A percentile compares a stretch with the other conserved stretches of the same genome.
Evolutionary conservation across 768 basidiomycete species (phyloP).

Genomic region (Nevesoporus exiguus): DNA sequence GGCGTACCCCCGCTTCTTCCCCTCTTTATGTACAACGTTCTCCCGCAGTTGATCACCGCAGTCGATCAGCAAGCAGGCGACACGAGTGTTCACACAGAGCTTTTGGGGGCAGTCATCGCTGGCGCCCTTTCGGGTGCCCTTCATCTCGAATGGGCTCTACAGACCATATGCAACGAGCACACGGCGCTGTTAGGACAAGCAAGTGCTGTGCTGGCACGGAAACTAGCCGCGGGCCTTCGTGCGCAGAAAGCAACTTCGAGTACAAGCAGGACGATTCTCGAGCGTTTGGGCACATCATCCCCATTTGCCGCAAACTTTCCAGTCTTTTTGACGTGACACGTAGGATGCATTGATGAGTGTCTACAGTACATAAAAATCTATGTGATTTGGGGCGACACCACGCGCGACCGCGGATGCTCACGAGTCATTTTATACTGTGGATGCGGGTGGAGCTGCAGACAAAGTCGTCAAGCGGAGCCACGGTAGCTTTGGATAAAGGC

Average conservation of each 20-base stretch:
- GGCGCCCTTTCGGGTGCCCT: constrained; percentile 64
- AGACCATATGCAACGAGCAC: constrained; percentile 49
- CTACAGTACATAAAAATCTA: constrained; percentile 4
- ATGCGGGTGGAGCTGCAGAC: constrained; percentile 46
- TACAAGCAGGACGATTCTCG: constrained; percentile 52
- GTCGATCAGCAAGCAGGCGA: constrained; percentile 56
- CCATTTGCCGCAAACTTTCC: constrained; percentile 75
- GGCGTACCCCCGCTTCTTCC: constrained; percentile 63
- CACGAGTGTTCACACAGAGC: constrained; percentile 54
- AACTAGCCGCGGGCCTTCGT: constrained; percentile 61
- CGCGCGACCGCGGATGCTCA: not conserved
- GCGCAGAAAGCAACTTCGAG: constrained; percentile 44
- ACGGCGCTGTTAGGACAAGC: constrained; percentile 55
- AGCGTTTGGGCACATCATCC: constrained; percentile 58
- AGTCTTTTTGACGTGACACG: constrained; percentile 41
- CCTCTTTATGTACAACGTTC: constrained; percentile 64
- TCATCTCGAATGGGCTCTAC: constrained; percentile 68
- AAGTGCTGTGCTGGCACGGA: constrained; percentile 60
- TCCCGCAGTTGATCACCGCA: constrained; percentile 53
- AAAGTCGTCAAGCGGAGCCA: constrained; percentile 5
- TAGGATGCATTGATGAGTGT: not conserved
- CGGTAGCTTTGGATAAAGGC: constrained; percentile 28
- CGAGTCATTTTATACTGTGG: constrained; percentile 39
- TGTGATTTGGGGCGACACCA: constrained; percentile 27
- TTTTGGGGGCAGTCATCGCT: constrained; percentile 61